Conservation (phyloP, 805 yeast species). For the Komagataella ulmi region DNA sequence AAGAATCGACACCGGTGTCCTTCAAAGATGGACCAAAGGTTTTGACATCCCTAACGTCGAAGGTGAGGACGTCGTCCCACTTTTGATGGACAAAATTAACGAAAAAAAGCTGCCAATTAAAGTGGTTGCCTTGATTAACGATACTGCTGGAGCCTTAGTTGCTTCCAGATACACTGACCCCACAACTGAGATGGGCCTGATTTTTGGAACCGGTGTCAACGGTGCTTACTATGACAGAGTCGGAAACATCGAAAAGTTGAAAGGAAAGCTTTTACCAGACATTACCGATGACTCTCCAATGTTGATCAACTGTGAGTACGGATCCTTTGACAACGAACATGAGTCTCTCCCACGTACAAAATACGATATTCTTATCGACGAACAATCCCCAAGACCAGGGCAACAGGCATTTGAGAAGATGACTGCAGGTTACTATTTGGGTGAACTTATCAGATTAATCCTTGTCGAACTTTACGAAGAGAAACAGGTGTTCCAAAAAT, state of each 20-base stretch:
- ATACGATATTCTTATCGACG: slow-evolving; percentile 73
- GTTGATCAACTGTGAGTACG: slow-evolving; percentile 98
- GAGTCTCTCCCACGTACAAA: slow-evolving; percentile 78
- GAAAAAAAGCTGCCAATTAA: slow-evolving; percentile 64
- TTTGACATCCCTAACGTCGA: slow-evolving; percentile 92
- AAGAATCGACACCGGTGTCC: slow-evolving; percentile 72
- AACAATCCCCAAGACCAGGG: slow-evolving; percentile 90
- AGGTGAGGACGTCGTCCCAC: slow-evolving; percentile 88
- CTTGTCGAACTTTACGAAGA: slow-evolving; percentile 60
- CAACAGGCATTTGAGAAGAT: slow-evolving; percentile 96
- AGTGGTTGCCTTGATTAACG: slow-evolving; percentile 91
- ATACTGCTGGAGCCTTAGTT: slow-evolving; percentile 93
- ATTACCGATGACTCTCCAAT: slow-evolving; percentile 57
- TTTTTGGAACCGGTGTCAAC: slow-evolving; percentile 97
- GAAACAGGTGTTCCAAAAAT: slow-evolving; percentile 55
- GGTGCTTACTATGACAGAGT: slow-evolving; percentile 90
- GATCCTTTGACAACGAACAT: slow-evolving; percentile 94
- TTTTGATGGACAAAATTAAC: slow-evolving; percentile 68
- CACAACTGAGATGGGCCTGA: slow-evolving; percentile 87
- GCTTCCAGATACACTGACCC: slow-evolving; percentile 93
- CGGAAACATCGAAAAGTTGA: slow-evolving; percentile 68
- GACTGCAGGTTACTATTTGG: slow-evolving; percentile 95
- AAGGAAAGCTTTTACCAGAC: slow-evolving; percentile 59
- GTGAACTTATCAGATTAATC: slow-evolving; percentile 79
- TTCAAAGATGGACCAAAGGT: slow-evolving; percentile 98